phyloP scores from a whole-genome alignment of 2,329 filamentous ascomycete genomes.

The Ophiosphaerella narmari region DNA sequence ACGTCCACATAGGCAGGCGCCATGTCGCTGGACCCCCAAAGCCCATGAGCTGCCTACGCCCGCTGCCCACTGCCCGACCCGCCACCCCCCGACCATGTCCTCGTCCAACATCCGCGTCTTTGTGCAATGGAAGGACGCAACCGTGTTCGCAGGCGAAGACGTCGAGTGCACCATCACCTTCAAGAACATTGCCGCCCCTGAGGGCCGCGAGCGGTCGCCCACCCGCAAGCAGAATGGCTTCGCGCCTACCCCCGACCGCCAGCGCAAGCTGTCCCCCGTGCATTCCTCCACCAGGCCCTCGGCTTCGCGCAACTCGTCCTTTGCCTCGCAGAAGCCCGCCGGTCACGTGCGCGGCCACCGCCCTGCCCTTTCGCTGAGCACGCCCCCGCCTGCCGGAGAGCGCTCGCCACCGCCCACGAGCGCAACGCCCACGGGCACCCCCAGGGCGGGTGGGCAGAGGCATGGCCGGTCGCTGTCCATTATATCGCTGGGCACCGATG shows the following conservation, averaged over 20 bases:
- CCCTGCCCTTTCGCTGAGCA: constrained; percentile 67
- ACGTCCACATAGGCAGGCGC: constrained; percentile 17
- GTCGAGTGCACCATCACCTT: constrained; percentile 96
- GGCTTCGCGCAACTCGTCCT: constrained; percentile 44
- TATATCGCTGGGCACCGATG: constrained; percentile 54
- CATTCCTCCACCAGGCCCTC: constrained; percentile 43
- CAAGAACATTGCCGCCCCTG: constrained; percentile 73
- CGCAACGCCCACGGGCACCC: constrained; percentile 18
- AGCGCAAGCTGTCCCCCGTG: constrained; percentile 46
- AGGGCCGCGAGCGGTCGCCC: constrained; percentile 38
- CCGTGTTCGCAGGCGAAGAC: constrained; percentile 95
- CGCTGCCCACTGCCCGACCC: constrained; percentile 1
- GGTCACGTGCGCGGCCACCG: constrained; percentile 62
- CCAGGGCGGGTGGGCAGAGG: constrained; percentile 33
- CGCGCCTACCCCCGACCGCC: constrained; percentile 40
- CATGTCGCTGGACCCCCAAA: constrained; percentile 33
- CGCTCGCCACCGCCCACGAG: constrained; percentile 29
- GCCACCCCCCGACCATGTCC: constrained; percentile 38
- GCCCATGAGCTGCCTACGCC: constrained; percentile 37
- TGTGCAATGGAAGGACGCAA: constrained; percentile 91
- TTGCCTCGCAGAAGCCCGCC: constrained; percentile 37
- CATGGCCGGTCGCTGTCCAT: constrained; percentile 57
- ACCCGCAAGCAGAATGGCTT: constrained; percentile 44
- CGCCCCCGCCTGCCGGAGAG: constrained; percentile 40
- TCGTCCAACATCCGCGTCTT: constrained; percentile 83